A percentile compares a stretch with the other conserved stretches of the same genome.
These are phyloP conservation scores for Exophiala dermatitidis DNA, from an alignment of 2,329 filamentous ascomycete species.

Conservation along the genomic window DNA sequence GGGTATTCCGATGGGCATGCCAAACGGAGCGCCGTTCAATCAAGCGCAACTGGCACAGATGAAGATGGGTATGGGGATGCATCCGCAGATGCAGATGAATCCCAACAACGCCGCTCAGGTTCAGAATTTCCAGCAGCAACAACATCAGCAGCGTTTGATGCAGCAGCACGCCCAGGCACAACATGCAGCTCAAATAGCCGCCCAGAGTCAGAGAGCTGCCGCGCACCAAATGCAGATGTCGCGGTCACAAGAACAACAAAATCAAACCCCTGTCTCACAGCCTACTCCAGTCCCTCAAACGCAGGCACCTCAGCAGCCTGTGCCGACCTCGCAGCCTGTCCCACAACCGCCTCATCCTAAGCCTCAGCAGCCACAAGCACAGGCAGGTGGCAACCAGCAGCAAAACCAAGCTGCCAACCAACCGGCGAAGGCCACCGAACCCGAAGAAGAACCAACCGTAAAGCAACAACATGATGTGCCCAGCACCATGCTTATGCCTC, in stretches of 20 bases:
- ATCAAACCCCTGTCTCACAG: conserved; percentile 42
- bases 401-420: conserved; percentile 27
- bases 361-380: conserved; percentile 32
- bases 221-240: conserved; percentile 39
- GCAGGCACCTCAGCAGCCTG: conserved; percentile 34
- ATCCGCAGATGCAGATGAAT: conserved; percentile 32
- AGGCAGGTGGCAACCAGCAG: conserved; percentile 31
- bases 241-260: conserved; percentile 37
- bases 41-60: conserved; percentile 38
- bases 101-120: conserved; percentile 34
- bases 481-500: conserved; percentile 36
- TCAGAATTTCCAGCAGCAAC: conserved; percentile 38
- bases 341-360: conserved; percentile 34
- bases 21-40: conserved; percentile 25
- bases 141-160: conserved; percentile 35
- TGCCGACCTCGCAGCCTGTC: conserved; percentile 31
- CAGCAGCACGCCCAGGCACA: conserved; percentile 32
- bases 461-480: conserved; percentile 35
- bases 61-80: conserved; percentile 24
- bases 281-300: conserved; percentile 36
- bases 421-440: conserved; percentile 28
- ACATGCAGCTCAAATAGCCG: conserved; percentile 22
- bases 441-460: conserved; percentile 34
- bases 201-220: conserved; percentile 37
- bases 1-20: conserved; percentile 24